Conservation (phyloP, 805 yeast species). For the Ogataea glucozyma region DNA sequence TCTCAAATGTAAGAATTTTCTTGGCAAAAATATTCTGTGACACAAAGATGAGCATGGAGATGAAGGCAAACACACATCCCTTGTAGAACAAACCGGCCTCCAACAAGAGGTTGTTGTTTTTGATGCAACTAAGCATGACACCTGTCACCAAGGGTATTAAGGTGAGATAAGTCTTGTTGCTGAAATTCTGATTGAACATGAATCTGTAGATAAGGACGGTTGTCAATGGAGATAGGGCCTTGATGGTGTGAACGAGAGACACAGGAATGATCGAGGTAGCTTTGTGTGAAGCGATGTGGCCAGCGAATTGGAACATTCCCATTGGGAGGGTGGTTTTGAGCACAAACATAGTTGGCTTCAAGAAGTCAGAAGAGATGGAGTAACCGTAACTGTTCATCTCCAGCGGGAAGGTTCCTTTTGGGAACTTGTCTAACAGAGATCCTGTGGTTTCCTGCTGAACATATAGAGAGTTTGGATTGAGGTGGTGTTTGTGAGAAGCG, state of each 20-base stretch:
- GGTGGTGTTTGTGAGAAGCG: slow-evolving; percentile 29
- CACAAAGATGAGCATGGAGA: slow-evolving; percentile 68
- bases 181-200: slow-evolving; percentile 59
- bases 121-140: slow-evolving; percentile 76
- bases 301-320: slow-evolving; percentile 92
- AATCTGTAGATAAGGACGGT: slow-evolving; percentile 80
- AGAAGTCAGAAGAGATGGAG: slow-evolving; percentile 39
- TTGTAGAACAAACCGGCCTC: slow-evolving; percentile 31
- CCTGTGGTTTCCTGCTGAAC: slow-evolving; percentile 17
- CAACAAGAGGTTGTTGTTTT: slow-evolving; percentile 32
- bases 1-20: slow-evolving; percentile 56
- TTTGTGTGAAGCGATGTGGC: slow-evolving; percentile 87
- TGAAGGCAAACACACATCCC: slow-evolving; percentile 53
- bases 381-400: slow-evolving; percentile 31
- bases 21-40: slow-evolving; percentile 82
- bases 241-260: slow-evolving; percentile 91
- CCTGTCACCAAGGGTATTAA: slow-evolving; percentile 79
- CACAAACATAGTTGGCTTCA: slow-evolving; percentile 54
- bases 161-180: slow-evolving; percentile 69
- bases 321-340: slow-evolving; percentile 79
- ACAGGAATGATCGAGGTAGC: slow-evolving; percentile 93
- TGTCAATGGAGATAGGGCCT: slow-evolving; percentile 85
- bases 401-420: slow-evolving; percentile 52
- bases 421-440: slow-evolving; percentile 37
- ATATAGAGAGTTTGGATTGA: slow-evolving; percentile 38